phyloP scores from a whole-genome alignment of 441 rosid genomes.

The Eugenia klotzschiana region DNA sequence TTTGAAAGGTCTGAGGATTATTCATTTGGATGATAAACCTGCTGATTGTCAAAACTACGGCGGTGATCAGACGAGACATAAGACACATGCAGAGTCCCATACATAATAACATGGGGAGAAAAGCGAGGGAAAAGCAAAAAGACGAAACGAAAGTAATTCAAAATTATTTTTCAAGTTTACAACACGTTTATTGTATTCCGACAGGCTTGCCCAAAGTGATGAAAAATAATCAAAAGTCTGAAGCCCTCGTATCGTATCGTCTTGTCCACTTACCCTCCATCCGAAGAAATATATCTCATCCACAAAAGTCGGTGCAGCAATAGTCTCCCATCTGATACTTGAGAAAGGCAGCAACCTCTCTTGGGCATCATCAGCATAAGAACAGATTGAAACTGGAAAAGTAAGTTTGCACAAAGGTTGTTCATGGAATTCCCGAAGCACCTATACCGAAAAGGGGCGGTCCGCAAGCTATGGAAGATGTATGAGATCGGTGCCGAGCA shows the following conservation, averaged over 20 bases:
- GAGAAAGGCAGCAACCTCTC: neutral
- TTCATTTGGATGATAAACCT: neutral
- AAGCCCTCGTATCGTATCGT: neutral
- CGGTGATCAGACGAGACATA: neutral
- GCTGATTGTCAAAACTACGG: neutral
- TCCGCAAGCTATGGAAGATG: neutral
- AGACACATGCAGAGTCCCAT: neutral
- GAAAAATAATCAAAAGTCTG: neutral
- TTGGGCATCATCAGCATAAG: neutral
- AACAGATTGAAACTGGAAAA: neutral
- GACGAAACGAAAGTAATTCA: neutral
- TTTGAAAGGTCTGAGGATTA: neutral
- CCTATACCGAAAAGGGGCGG: no score
- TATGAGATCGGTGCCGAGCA: neutral
- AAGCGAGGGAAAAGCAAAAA: neutral
- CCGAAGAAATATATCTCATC: neutral
- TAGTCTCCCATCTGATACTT: neutral
- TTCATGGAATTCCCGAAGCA: neutral
- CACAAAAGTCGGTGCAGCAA: neutral
- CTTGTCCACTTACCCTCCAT: neutral
- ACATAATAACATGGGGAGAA: no score
- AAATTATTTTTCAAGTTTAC: no score
- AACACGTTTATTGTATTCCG: neutral
- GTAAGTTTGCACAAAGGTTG: neutral
- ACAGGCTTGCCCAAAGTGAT: neutral